phyloP scores from a whole-genome alignment of 805 yeast genomes.

The Saccharomyces kudriavzevii region DNA sequence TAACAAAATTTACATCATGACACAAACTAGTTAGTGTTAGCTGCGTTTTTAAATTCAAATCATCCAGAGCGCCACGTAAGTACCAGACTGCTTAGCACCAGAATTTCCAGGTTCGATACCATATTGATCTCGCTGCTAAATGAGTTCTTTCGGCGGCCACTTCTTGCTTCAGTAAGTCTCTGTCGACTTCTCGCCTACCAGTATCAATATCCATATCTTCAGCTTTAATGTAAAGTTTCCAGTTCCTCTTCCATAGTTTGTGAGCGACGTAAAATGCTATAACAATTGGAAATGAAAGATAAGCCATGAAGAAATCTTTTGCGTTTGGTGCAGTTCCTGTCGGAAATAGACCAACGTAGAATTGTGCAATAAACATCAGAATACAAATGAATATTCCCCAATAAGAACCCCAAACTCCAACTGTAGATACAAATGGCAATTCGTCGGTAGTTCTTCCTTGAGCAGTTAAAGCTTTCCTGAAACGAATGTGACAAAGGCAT shows the following conservation, averaged over 20 bases:
- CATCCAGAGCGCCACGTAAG: too few relatives aligned
- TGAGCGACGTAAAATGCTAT: slow-evolving; percentile 49
- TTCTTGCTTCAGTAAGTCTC: slow-evolving; percentile 45
- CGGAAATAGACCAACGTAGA: slow-evolving; percentile 78
- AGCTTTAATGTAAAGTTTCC: slow-evolving; percentile 36
- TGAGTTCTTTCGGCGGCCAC: slow-evolving; percentile 43
- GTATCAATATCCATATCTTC: slow-evolving; percentile 52
- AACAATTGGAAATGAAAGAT: slow-evolving; percentile 57
- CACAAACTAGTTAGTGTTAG: too few relatives aligned
- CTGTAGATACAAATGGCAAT: slow-evolving; percentile 55
- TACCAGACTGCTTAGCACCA: too few relatives aligned
- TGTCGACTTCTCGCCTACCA: slow-evolving; percentile 52
- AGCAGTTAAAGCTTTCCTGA: slow-evolving; percentile 51
- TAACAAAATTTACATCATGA: too few relatives aligned
- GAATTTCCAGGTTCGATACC: slow-evolving; percentile 35
- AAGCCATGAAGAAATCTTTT: slow-evolving; percentile 52
- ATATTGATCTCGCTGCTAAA: slow-evolving; percentile 38
- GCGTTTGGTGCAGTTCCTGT: slow-evolving; percentile 46
- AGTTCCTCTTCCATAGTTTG: slow-evolving; percentile 44
- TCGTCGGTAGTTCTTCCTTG: slow-evolving; percentile 68
- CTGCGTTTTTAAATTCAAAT: too few relatives aligned
- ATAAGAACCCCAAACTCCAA: slow-evolving; percentile 60
- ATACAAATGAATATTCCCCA: slow-evolving; percentile 54
- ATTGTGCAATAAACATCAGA: slow-evolving; percentile 63
- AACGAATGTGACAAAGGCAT: slow-evolving; percentile 51